Evolutionary conservation across 495 filamentous ascomycete species (phyloP).

Genomic region (Copromyces sp.): DNA sequence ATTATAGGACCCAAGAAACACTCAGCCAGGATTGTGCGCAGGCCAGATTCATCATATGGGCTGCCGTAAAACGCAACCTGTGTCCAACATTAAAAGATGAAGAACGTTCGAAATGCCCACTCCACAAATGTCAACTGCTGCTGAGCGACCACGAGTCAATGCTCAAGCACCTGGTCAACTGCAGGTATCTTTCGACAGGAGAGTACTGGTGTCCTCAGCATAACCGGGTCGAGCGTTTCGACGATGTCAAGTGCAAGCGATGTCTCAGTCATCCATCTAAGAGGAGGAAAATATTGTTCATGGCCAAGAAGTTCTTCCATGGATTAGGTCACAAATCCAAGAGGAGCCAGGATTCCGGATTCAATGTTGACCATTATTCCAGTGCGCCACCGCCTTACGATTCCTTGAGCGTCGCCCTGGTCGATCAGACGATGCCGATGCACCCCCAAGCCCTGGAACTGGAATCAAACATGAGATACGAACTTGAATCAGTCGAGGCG

Average conservation of each 20-base stretch:
- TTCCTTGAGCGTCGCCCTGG: slow-evolving; percentile 17
- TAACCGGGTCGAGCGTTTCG: slow-evolving; percentile 36
- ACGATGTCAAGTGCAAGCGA: slow-evolving; percentile 36
- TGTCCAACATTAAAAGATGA: slow-evolving; percentile 9
- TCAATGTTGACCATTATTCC: slow-evolving; percentile 14
- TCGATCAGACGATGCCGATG: not conserved
- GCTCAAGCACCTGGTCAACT: slow-evolving; percentile 34
- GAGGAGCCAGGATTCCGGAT: slow-evolving; percentile 6
- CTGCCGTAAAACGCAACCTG: slow-evolving; percentile 41
- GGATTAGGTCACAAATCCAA: slow-evolving; percentile 35
- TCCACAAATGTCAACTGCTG: slow-evolving; percentile 29
- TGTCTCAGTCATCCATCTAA: slow-evolving; percentile 37
- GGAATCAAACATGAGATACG: slow-evolving; percentile 32
- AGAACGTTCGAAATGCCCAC: slow-evolving; percentile 34
- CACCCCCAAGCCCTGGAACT: slow-evolving; percentile 20
- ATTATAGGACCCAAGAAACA: slow-evolving; percentile 29
- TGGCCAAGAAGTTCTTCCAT: slow-evolving; percentile 41
- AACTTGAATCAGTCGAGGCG: slow-evolving; percentile 35
- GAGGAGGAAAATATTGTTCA: slow-evolving; percentile 34
- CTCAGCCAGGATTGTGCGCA: slow-evolving; percentile 34
- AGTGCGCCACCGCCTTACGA: slow-evolving; percentile 34
- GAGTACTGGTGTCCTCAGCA: slow-evolving; percentile 41
- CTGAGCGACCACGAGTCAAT: slow-evolving; percentile 36
- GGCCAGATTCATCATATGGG: slow-evolving; percentile 41
- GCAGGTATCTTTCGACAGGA: slow-evolving; percentile 30